A percentile compares a stretch with the other conserved stretches of the same genome.
Evolutionary conservation across 1,284 basidiomycete genomes (phyloP).

Genomic region (Tylopilus sp.): DNA sequence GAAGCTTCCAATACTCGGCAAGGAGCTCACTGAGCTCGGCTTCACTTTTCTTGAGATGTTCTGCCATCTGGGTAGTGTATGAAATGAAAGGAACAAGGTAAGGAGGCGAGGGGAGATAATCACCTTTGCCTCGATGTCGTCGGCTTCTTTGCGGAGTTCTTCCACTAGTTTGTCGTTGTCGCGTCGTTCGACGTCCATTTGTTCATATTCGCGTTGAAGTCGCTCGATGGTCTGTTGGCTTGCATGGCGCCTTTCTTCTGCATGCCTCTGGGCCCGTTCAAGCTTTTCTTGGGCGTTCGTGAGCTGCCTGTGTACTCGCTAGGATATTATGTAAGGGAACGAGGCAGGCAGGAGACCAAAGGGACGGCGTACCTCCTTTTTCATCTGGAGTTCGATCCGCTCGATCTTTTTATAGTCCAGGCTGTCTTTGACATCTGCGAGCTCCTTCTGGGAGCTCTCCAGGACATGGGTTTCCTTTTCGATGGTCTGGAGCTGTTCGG

Average conservation of each 20-base stretch:
- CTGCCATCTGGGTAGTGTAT: constrained; percentile 53
- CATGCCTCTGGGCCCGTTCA: constrained; percentile 67
- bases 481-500: constrained; percentile 68
- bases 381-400: constrained; percentile 60
- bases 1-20: constrained; percentile 74
- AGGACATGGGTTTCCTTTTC: constrained; percentile 65
- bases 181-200: constrained; percentile 67
- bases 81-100: neutral
- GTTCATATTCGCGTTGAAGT: constrained; percentile 70
- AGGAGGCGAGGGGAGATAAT: neutral
- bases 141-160: constrained; percentile 64
- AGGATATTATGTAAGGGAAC: constrained; percentile 3
- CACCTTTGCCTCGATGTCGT: constrained; percentile 62
- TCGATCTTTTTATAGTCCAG: constrained; percentile 71
- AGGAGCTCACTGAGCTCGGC: constrained; percentile 73
- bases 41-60: constrained; percentile 70
- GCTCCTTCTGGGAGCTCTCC: constrained; percentile 58
- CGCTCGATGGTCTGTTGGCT: constrained; percentile 68
- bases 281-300: constrained; percentile 75
- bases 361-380: constrained; percentile 52
- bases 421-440: constrained; percentile 60
- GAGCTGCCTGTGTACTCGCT: constrained; percentile 76
- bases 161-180: constrained; percentile 76
- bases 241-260: constrained; percentile 67
- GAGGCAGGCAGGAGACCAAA: neutral